Base-by-base conservation (phyloP, 805 yeast species). In the Saccharomyces paradoxus region DNA sequence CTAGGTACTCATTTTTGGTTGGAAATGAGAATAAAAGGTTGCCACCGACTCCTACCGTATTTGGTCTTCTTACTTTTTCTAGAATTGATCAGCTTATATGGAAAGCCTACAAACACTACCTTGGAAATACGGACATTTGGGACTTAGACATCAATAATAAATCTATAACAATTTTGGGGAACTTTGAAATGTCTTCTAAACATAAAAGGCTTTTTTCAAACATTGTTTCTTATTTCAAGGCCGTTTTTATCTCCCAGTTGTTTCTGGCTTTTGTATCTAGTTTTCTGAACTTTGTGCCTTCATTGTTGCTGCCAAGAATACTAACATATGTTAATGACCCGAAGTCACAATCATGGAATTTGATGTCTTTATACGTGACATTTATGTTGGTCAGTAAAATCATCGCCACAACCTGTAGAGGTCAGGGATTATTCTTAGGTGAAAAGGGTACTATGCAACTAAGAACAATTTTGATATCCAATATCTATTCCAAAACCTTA, bases 381-480 rank as follows among this genome's bases (percentile, higher is more conserved):
- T 17, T 32, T 7, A 49, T 49, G 51, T 22, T 49, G 14, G 13
- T 28, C n/a, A 49, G 51, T 28, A 30, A 29, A 32, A 32, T 49
- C 8, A 46, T 49, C 14, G 37, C 51, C 14, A 46, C 51, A 12
- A 28, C 41, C 5, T 49, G 51, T 28, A 41, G 41, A 12, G 41
- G 29, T 3, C 51, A 49, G 27, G 51, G 29, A 4, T n/a, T 32
- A 22, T 49, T 31, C 12, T 32, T 49, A 9, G 51, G 51, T 31
- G 51, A 49, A 31, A 49, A 27, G n/a, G 46, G 46, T 26, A 49
- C 51, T 2, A 49, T 49, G 17, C 51, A 28, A 26, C n/a, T 49
- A 32, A 49, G 51, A 32, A 27, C 51, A 10, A 21, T 49, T 5
- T 27, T 49, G 14, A 49, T 49, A n/a, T 49, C 51, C 13, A 17